Percentiles rank a stretch among this genome's conserved stretches.
phyloP scores from a whole-genome alignment of 2,329 filamentous ascomycete species.

The Cryphonectria japonica region DNA sequence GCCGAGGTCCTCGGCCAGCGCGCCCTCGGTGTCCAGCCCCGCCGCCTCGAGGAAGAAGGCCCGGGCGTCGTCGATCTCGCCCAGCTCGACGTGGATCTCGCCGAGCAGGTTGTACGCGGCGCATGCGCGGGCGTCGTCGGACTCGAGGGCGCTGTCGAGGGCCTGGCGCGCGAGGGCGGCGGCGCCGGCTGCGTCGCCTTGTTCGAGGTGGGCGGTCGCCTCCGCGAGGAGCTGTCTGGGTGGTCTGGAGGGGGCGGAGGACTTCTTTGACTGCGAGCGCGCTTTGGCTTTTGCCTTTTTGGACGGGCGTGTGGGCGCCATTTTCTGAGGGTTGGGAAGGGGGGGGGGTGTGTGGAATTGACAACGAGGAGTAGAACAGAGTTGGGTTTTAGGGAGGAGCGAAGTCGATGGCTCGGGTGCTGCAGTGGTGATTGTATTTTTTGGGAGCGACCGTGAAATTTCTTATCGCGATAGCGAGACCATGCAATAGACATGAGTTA shows the following conservation, averaged over 20 bases:
- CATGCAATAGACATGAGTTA: background rate
- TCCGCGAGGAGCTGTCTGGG: conserved; percentile 38
- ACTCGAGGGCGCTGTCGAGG: conserved; percentile 47
- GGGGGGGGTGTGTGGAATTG: background rate
- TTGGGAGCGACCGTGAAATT: conserved; percentile 11
- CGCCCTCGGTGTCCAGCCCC: conserved; percentile 75
- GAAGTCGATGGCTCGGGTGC: background rate
- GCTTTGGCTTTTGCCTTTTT: conserved; percentile 31
- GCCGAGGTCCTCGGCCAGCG: conserved; percentile 69
- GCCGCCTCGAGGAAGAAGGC: conserved; percentile 74
- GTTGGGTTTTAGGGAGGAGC: background rate
- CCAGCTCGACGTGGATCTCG: conserved; percentile 80
- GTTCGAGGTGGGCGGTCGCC: conserved; percentile 40
- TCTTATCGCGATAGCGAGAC: conserved; percentile 20
- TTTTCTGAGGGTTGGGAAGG: background rate
- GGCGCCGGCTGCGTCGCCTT: conserved; percentile 39
- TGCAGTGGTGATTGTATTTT: background rate
- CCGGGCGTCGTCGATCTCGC: conserved; percentile 77
- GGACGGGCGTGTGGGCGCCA: conserved; percentile 32
- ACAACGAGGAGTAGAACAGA: background rate
- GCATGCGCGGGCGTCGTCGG: conserved; percentile 53
- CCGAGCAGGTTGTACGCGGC: conserved; percentile 76
- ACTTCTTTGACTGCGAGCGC: conserved; percentile 23
- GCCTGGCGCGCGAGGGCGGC: conserved; percentile 44
- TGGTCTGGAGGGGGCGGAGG: conserved; percentile 21